Base-by-base conservation (phyloP, 2,329 filamentous ascomycete genomes). In the Sporothrix inflata region DNA sequence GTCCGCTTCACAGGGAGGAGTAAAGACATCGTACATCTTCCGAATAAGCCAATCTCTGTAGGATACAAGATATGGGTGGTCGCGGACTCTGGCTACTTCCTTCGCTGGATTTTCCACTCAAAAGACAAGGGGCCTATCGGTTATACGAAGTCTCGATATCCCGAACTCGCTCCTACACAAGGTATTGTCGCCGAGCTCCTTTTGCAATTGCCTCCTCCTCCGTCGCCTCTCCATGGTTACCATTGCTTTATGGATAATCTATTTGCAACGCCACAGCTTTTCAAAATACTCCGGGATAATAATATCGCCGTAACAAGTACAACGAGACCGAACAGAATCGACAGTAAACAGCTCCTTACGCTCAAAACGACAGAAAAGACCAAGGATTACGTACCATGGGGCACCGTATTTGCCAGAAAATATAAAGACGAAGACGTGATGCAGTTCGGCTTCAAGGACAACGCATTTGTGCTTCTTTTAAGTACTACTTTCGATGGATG, bases 371-470 rank as follows among this genome's bases (percentile, higher is more conserved):
- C 12, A 40, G 34, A 65, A 19, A 42, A 45, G n/a, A 63, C 60
- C 1, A 63, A 42, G 14, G 60, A 65, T 21, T 40, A 2, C 1
- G 7, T 65, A 3, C 34, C 19, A 38, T 42, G 11, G 16, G 30
- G 60, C 9, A 65, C 60, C 9, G 40, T 65, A 1, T 65, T 42
- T n/a, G n/a, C n/a, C 9, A 65, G 34, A 45, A 65, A 65, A 27
- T 3, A 34, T 21, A 5, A 21, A 1, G 30, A 40, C 1, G n/a
- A 21, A 30, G 30, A 45, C 8, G 60, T 65, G 3, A 65, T 65
- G 16, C 34, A 65, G 24, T 65, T 65, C 19, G 30, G 60, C 21
- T 65, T 65, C 11, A 65, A 65, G 16, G 60, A 65, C 27, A 65
- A 65, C 11, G 16, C 60, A 3, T 65, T 65, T 11, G 38, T 65